Percentiles rank a stretch among this genome's conserved stretches.
These are phyloP conservation scores for Phalaenopsis aphrodite DNA, from an alignment of 106 monocot species.

Conservation along the genomic window DNA sequence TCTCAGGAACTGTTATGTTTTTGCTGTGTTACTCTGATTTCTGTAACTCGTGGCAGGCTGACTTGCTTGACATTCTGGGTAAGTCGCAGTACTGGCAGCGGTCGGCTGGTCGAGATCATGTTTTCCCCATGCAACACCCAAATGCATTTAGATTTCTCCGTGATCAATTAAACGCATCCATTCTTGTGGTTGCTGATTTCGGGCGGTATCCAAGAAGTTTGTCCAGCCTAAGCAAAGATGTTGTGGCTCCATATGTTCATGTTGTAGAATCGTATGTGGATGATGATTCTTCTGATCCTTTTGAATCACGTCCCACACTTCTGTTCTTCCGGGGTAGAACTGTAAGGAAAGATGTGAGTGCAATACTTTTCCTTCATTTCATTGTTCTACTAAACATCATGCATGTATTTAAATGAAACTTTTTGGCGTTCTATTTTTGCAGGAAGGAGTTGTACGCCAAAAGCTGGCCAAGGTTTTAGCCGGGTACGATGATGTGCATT, in stretches of 20 bases:
- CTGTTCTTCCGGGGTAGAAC: conserved; percentile 94
- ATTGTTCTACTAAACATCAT: background rate
- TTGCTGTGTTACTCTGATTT: background rate
- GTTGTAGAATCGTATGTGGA: conserved; percentile 63
- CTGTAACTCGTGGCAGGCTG: conserved; percentile 30
- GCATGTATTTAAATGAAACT: background rate
- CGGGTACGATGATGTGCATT: conserved; percentile 56
- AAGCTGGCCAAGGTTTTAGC: conserved; percentile 68
- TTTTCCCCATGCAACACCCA: conserved; percentile 94
- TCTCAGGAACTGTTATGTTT: too few species aligned
- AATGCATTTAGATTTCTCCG: conserved; percentile 94
- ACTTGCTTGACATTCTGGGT: conserved; percentile 55
- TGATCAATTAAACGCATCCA: conserved; percentile 75
- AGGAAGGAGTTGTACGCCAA: conserved; percentile 82
- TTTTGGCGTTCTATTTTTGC: conserved; percentile 8
- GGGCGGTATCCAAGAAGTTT: conserved; percentile 54
- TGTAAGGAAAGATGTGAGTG: conserved; percentile 73
- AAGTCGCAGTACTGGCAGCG: conserved; percentile 77
- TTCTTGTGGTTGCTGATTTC: conserved; percentile 85
- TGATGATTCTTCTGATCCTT: conserved; percentile 63
- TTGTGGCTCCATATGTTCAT: conserved; percentile 89
- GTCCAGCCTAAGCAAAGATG: conserved; percentile 67
- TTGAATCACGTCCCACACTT: conserved; percentile 71
- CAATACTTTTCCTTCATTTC: background rate
- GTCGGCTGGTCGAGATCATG: conserved; percentile 78